Conservation (phyloP, 441 rosid species). For the Eruca vesicaria region DNA sequence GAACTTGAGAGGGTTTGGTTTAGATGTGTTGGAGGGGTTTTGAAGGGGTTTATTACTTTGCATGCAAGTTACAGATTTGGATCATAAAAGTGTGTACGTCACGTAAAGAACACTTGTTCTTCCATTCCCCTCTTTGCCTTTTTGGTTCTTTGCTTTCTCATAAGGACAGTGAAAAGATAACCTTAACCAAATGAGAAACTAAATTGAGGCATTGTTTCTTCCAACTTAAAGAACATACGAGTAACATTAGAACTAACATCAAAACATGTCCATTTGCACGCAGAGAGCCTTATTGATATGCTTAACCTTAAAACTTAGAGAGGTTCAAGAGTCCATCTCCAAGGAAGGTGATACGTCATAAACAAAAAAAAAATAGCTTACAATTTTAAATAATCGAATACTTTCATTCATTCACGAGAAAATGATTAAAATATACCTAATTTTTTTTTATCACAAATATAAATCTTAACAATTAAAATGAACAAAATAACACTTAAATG, state of each 20-base stretch:
- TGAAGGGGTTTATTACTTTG: conserved; percentile 32
- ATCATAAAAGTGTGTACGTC: conserved; percentile 30
- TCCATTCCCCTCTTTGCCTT: conserved; percentile 12
- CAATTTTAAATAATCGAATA: too few species aligned
- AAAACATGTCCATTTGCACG: neutral
- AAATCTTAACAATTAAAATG: too few species aligned
- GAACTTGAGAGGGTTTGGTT: conserved; percentile 20
- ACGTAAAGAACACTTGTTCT: conserved; percentile 31
- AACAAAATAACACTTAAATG: too few species aligned
- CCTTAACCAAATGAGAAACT: too few species aligned
- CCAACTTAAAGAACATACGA: conserved; percentile 51
- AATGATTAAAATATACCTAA: too few species aligned
- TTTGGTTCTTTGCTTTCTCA: conserved; percentile 35
- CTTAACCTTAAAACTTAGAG: too few species aligned
- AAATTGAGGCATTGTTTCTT: too few species aligned
- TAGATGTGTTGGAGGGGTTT: conserved; percentile 31
- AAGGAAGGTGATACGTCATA: conserved; percentile 17
- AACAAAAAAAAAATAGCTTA: conserved; percentile 4
- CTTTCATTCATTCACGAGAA: too few species aligned
- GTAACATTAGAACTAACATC: too few species aligned
- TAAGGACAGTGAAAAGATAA: conserved; percentile 25
- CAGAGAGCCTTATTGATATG: too few species aligned
- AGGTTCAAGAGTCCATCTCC: neutral
- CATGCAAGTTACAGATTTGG: conserved; percentile 35
- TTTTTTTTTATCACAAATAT: too few species aligned